phyloP scores from a whole-genome alignment of 78 protist species.

The Neovahlkampfia damariscottae region DNA sequence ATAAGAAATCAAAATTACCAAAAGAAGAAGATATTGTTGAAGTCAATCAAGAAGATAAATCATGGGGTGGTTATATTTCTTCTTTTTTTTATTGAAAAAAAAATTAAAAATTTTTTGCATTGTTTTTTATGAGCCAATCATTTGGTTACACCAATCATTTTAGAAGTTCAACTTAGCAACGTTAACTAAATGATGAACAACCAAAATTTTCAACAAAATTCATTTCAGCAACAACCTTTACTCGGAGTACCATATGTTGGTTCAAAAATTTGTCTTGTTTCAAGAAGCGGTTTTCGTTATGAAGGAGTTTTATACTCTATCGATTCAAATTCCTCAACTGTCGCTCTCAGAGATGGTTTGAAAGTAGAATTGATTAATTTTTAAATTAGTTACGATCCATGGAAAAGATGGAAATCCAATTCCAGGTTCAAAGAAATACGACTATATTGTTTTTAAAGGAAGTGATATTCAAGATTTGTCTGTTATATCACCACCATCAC shows the following conservation, averaged over 20 bases:
- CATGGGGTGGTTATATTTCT: too few relatives aligned
- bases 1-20: too few relatives aligned
- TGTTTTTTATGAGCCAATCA: too few relatives aligned
- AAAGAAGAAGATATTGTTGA: too few relatives aligned
- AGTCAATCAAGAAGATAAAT: too few relatives aligned
- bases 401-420: background rate
- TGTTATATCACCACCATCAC: background rate
- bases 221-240: background rate
- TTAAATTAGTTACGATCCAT: background rate
- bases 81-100: too few relatives aligned
- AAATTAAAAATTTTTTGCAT: too few relatives aligned
- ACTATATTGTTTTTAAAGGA: background rate
- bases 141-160: too few relatives aligned
- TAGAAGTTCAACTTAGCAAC: too few relatives aligned
- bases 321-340: background rate
- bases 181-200: too few relatives aligned
- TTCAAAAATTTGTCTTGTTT: background rate
- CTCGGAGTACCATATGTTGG: background rate
- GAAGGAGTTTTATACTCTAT: background rate
- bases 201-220: background rate
- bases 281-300: background rate
- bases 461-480: background rate
- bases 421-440: background rate
- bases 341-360: background rate
- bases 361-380: too few relatives aligned